Conservation (phyloP, 225 moss, liverwort and hornwort species). For the Lunularia cruciata region DNA sequence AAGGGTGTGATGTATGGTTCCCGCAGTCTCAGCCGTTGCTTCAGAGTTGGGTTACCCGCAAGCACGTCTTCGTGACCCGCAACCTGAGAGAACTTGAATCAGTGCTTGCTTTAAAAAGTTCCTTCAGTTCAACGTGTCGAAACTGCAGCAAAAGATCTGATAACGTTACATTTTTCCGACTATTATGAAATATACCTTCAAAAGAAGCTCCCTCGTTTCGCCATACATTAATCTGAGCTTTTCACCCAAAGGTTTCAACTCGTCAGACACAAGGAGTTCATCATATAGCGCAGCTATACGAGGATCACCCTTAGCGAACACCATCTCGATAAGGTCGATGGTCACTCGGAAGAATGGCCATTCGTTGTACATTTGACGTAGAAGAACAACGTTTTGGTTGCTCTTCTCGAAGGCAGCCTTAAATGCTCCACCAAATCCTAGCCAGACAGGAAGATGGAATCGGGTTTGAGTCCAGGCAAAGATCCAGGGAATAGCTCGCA, state of each 20-base stretch:
- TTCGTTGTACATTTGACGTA: slow-evolving; percentile 82
- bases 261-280: slow-evolving; percentile 44
- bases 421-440: slow-evolving; percentile 83
- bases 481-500: slow-evolving; percentile 95
- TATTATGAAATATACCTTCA: slow-evolving; percentile 29
- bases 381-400: slow-evolving; percentile 45
- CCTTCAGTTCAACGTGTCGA: not conserved
- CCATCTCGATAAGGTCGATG: slow-evolving; percentile 52
- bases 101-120: slow-evolving; percentile 5
- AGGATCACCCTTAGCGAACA: slow-evolving; percentile 53
- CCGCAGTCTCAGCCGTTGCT: slow-evolving; percentile 47
- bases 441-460: slow-evolving; percentile 95
- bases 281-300: slow-evolving; percentile 54
- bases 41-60: slow-evolving; percentile 48
- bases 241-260: slow-evolving; percentile 45
- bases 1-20: slow-evolving; percentile 53
- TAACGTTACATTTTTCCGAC: no score
- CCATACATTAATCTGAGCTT: slow-evolving; percentile 39
- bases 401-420: slow-evolving; percentile 56
- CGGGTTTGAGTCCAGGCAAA: slow-evolving; percentile 98
- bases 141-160: no score
- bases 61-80: slow-evolving; percentile 50
- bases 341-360: slow-evolving; percentile 94
- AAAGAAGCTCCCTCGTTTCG: slow-evolving; percentile 40
- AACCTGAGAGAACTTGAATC: slow-evolving; percentile 22